Evolutionary conservation across 305 asterid genomes (phyloP), one percentile per base, ranked within the genome.

Genomic region (Fraxinus xanthoxyloides): DNA sequence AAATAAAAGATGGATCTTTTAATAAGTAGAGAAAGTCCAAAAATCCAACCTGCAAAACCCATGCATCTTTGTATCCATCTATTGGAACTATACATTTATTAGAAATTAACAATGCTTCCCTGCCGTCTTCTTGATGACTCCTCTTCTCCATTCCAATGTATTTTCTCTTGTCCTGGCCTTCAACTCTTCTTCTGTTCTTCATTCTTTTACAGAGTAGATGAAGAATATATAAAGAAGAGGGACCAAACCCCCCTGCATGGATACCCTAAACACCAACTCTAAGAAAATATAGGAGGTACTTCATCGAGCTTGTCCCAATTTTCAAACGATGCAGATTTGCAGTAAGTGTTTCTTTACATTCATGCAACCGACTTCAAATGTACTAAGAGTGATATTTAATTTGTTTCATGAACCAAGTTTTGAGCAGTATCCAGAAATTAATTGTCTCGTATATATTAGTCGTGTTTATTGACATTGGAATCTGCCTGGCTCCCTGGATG

Each of bases 401-500:
- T 48, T 48, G 59, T 43, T 43, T 43, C n/a, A 43, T 12, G 54
- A 43, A 43, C n/a, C n/a, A 13, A 15, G 19, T 13, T 46, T 46
- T 46, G 56, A 38, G 13, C 46, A 8, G 13, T 38, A 38, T 38
- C 3, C 46, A 8, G 21, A 48, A 51, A 2, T 51, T 15, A 46
- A 17, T 6, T 17, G 3, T 17, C 26, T 54, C 1, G 3, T 19
- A 19, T 5, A 54, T 19, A n/a, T 54, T 69, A 0, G 21, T 30
- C 40, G 10, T 13, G 75, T 15, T 4, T 24, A 30, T 30, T 69
- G 17, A 30, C 75, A 2, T 70, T 70, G 75, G 31, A 70, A 70
- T 70, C 23, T 70, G 75, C 75, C 75, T 70, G 75, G 75, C 75
- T 70, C 75, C 75, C 75, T 70, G 75, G 40, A 70, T 70, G 75